These are phyloP conservation scores for Hysterium pulicare DNA, from an alignment of 2,329 filamentous ascomycete species.

Conservation along the genomic window DNA sequence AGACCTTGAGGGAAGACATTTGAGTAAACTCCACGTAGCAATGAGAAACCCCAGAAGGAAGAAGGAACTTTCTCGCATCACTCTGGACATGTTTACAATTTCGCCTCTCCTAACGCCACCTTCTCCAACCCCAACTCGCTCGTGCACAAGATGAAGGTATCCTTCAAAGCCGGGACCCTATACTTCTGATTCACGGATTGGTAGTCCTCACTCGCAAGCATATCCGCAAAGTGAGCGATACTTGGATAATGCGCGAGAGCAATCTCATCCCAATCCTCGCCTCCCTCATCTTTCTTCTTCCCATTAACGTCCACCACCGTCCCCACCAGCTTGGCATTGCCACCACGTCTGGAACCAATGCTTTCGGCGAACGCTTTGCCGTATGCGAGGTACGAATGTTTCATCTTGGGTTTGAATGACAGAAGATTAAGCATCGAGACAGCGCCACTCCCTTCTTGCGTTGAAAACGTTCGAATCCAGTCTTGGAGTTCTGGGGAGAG, in stretches of 20 bases:
- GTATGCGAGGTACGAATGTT: conserved; percentile 56
- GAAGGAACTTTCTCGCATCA: too few relatives aligned
- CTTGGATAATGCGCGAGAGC: conserved; percentile 64
- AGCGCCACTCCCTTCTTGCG: conserved; percentile 34
- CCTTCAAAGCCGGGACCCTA: conserved; percentile 50
- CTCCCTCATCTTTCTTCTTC: conserved; percentile 15
- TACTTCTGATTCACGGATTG: conserved; percentile 55
- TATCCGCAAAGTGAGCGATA: conserved; percentile 60
- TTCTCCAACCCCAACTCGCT: conserved; percentile 45
- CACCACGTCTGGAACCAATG: conserved; percentile 54
- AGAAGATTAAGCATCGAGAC: conserved; percentile 64
- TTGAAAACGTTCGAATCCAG: conserved; percentile 47
- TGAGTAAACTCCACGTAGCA: too few relatives aligned
- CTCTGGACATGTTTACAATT: conserved; percentile 5
- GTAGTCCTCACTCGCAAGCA: conserved; percentile 57
- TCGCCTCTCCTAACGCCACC: conserved; percentile 2
- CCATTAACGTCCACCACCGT: too few relatives aligned
- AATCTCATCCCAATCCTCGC: conserved; percentile 58
- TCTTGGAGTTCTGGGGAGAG: conserved; percentile 48
- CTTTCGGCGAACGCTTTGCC: conserved; percentile 51
- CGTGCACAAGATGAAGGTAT: conserved; percentile 54
- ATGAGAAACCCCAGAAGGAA: too few relatives aligned
- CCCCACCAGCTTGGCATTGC: conserved; percentile 60
- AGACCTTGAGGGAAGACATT: too few relatives aligned
- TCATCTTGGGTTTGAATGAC: conserved; percentile 52